These are phyloP conservation scores for Prunus mume DNA, from an alignment of 306 rosid species.

Conservation along the genomic window DNA sequence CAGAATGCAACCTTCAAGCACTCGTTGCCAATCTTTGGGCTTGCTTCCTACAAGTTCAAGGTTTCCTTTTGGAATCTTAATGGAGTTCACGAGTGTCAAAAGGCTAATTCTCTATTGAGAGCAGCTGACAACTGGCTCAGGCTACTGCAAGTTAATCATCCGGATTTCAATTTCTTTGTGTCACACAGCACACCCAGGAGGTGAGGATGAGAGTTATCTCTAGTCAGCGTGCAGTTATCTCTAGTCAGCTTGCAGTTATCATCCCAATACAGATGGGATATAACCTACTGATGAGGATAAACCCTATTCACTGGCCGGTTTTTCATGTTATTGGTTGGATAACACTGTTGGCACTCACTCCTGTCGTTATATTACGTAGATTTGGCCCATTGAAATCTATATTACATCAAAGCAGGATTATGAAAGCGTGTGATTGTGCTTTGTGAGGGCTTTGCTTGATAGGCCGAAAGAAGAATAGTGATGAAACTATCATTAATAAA, in stretches of 20 bases:
- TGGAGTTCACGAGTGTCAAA: conserved; percentile 57
- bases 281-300: conserved; percentile 13
- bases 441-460: conserved; percentile 6
- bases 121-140: conserved; percentile 78
- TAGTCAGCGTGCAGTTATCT: conserved; percentile 4
- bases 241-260: conserved; percentile 7
- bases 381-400: conserved; percentile 9
- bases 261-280: conserved; percentile 12
- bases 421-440: conserved; percentile 10
- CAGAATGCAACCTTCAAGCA: conserved; percentile 44
- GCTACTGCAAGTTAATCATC: conserved; percentile 60
- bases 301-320: conserved; percentile 13
- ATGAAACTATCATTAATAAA: conserved; percentile 15
- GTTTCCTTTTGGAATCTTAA: conserved; percentile 65
- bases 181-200: conserved; percentile 49
- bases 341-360: conserved; percentile 7
- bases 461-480: conserved; percentile 13
- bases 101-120: conserved; percentile 55
- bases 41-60: conserved; percentile 75
- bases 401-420: conserved; percentile 9
- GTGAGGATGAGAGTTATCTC: conserved; percentile 27
- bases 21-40: conserved; percentile 70
- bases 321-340: conserved; percentile 24
- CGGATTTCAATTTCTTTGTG: conserved; percentile 69
- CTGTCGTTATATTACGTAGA: conserved; percentile 12